phyloP scores from a whole-genome alignment of 2,329 filamentous ascomycete genomes.

The Colletotrichum musae region DNA sequence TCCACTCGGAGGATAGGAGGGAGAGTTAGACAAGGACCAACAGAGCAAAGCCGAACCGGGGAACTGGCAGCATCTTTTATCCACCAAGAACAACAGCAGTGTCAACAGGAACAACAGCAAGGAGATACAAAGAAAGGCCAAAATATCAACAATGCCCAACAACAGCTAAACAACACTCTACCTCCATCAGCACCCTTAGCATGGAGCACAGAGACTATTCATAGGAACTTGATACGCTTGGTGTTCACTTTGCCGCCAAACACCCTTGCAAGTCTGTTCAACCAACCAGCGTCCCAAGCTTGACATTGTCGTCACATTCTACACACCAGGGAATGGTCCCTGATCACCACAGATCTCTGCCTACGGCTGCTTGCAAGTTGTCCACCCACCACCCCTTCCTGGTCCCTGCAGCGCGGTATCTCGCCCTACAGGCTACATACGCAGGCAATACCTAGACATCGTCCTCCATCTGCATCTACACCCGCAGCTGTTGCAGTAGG shows the following conservation, averaged over 20 bases:
- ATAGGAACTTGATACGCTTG: slow-evolving; percentile 28
- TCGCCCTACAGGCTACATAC: slow-evolving; percentile 14
- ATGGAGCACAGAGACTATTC: slow-evolving; percentile 31
- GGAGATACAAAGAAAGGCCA: neutral
- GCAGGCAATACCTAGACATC: neutral
- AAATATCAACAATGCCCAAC: neutral
- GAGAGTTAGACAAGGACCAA: slow-evolving; percentile 10
- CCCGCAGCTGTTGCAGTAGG: slow-evolving; percentile 18
- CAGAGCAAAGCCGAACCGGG: neutral
- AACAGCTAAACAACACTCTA: neutral
- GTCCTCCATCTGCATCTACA: slow-evolving; percentile 15
- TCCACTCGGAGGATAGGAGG: slow-evolving; percentile 9
- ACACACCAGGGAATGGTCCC: slow-evolving; percentile 25
- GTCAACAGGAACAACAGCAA: neutral
- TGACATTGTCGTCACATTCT: slow-evolving; percentile 30
- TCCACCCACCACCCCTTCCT: slow-evolving; percentile 23
- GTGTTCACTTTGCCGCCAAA: slow-evolving; percentile 12
- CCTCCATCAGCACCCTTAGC: neutral
- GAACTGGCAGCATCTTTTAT: neutral
- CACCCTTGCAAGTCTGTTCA: slow-evolving; percentile 24
- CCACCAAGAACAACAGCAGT: neutral
- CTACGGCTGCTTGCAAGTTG: slow-evolving; percentile 37
- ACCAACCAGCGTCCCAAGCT: neutral
- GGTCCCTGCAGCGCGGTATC: slow-evolving; percentile 29
- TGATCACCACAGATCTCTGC: slow-evolving; percentile 34